Base-by-base conservation (phyloP, 202 grass and related monocot species). In the Musa balbisiana region DNA sequence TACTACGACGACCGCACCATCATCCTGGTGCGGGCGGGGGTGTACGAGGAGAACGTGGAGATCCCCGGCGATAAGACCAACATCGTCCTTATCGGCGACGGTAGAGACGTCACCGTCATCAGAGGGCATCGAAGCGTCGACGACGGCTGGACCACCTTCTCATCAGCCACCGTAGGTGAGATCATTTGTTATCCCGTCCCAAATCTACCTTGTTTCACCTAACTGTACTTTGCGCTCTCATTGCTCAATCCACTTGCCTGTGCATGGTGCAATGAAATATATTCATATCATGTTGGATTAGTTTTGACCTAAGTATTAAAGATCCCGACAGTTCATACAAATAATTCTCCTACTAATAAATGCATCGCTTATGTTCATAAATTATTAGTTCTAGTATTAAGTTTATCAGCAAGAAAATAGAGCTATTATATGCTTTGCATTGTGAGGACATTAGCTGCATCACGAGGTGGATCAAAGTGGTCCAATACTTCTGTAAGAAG, bases 21-120 rank as follows among this genome's bases (percentile, higher is more conserved):
- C 71, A 86, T 98, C 53, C 10, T n/a, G 0, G 83, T 98, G 23
- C 84, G 80, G 74, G 86, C 85, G 9, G 94, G 91, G n/a, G 83
- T 86, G 63, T 98, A 98, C 77, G 86, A 86, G 55, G 94, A 97
- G 76, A 87, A 93, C 82, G 86, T 97, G 76, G 82, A 91, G 52
- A 84, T 93, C 17, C 79, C 87, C 2, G 33, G 58, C 67, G 70
- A 54, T 67, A 97, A 97, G 84, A 86, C 72, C 16, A 93, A 98
- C 85, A 81, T 98, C 67, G 81, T 81, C 12, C 29, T 98, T 1
- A 69, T 89, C 19, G 94, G 91, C 16, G 94, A 91, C 1, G 88
- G 88, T 69, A 84, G 77, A 9, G 87, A 82, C 73, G 16, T 25
- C 26, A 98, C 91, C 11, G 81, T 93, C 49, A 93, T 98, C 86